Evolutionary conservation across 2,329 filamentous ascomycete species (phyloP), one percentile per base, ranked within the genome.

Genomic region (Aschersonia sp.): DNA sequence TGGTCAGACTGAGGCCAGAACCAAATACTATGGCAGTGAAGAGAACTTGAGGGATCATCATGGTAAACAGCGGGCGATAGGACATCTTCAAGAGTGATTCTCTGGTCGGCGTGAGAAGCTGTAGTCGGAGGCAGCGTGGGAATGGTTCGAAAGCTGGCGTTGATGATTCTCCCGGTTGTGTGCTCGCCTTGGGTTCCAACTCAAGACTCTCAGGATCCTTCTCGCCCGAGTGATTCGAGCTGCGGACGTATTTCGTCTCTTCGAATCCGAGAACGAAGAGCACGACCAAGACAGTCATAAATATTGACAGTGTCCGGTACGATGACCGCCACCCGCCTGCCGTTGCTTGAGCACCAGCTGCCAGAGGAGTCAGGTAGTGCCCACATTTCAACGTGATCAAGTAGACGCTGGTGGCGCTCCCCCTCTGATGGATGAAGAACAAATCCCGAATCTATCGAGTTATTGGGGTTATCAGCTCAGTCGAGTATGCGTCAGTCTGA

Each of bases 1-100:
- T 60, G 2, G 66, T 53, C 60, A 61, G 64, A n/a, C 56, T 57
- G 6, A 68, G 55, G 0, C 58, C 55, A 6, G 58, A 56, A 1
- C 64, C 66, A 42, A 67, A 68, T 43, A 68, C 63, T 1, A 70
- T 30, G 0, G 58, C 63, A 0, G 62, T 63, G 45, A 65, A 69
- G 30, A 65, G 44, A 8, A 70, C 61, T 1, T 66, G 63, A 1
- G 67, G 67, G 9, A 69, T 66, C 0, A 49, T 52, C 10, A 54
- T 50, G 0, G 51, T 43, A 2, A 49, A 8, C 51, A 52, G 0
- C 49, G 58, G 58, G 51, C 37, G 53, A 14, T 31, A 59, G 52
- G 6, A 54, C 9, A 6, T 47, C 46, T 5, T 50, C 47, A 8
- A 57, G 45, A 22, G 47, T 42, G 37, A 59, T 53, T 29, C 51